Evolutionary conservation across 2,329 filamentous ascomycete genomes (phyloP), one percentile per base, ranked within the genome.

Genomic region (Exophiala oligosperma): DNA sequence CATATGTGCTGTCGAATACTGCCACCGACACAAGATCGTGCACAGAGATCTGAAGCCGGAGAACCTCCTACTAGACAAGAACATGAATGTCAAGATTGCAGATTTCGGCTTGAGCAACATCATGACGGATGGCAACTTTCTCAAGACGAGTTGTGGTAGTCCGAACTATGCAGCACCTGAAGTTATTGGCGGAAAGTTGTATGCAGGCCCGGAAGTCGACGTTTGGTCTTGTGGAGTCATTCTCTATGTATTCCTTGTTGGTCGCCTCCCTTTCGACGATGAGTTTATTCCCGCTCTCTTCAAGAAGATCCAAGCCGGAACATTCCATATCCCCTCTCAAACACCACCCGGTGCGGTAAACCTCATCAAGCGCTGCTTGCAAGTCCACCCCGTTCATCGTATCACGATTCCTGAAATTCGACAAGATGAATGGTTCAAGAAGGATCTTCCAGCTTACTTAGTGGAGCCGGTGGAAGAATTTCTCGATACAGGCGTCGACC

Each of bases 71-170:
- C 86, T 99, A 52, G 94, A 99, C 76, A 91, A 95, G 65, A 88
- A 95, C 59, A 88, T 96, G 71, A 97, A 99, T 69, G 93, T 99
- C 76, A 99, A 99, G 79, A 99, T 99, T 77, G 94, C 94, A 69
- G 94, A 99, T 76, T 99, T 99, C 67, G 94, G 94, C 57, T 81
- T 99, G 57, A 97, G 93, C 79, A 99, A 99, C 73, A 99, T 99
- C 77, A 99, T 99, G 94, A 97, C 94, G 0, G 94, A 99, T 72
- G 94, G 94, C 26, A 99, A 99, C 73, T 99, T 99, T 72, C 84
- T 99, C 69, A 97, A 97, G 78, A 99, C 94, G 1, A 97, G 92
- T 72, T 99, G 94, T 70, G 94, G 94, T 53, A 97, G 93, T 71
- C 94, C 94, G 43, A 99, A 99, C 75, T 99, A 99, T 74, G 94